Conservation (phyloP, 2,329 filamentous ascomycete species). For the Ascochyta koolunga region DNA sequence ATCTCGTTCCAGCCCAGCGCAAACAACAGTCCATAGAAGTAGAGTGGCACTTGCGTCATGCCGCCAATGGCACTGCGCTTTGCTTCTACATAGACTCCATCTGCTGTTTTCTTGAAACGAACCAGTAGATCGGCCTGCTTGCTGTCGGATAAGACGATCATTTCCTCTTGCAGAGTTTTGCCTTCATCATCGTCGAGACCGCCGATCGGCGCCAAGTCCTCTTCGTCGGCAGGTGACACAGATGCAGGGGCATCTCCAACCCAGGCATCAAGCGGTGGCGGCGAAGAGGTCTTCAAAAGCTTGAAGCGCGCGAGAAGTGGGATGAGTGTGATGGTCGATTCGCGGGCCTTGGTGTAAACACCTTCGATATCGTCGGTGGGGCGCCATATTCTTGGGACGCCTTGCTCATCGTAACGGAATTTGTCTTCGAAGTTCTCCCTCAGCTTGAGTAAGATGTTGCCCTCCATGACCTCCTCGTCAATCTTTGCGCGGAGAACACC, state of each 20-base stretch:
- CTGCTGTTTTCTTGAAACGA: slow-evolving; percentile 97
- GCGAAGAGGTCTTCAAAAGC: slow-evolving; percentile 72
- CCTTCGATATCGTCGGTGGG: slow-evolving; percentile 97
- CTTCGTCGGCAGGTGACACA: slow-evolving; percentile 82
- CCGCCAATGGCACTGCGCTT: slow-evolving; percentile 96
- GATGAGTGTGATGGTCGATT: slow-evolving; percentile 89
- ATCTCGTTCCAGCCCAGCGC: slow-evolving; percentile 99
- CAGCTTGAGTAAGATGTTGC: slow-evolving; percentile 92
- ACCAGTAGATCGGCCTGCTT: slow-evolving; percentile 92
- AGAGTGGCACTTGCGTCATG: slow-evolving; percentile 89
- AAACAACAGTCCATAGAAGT: slow-evolving; percentile 89
- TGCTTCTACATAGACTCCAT: slow-evolving; percentile 96
- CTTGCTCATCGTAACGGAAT: slow-evolving; percentile 95
- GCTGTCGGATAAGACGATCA: slow-evolving; percentile 87
- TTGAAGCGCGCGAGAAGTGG: slow-evolving; percentile 86
- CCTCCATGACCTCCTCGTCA: slow-evolving; percentile 97
- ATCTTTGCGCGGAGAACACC: slow-evolving; percentile 86
- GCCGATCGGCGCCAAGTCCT: slow-evolving; percentile 86
- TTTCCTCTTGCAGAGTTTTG: slow-evolving; percentile 94
- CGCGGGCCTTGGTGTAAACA: slow-evolving; percentile 87
- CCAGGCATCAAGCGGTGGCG: slow-evolving; percentile 84
- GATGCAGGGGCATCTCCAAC: slow-evolving; percentile 78
- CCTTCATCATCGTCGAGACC: slow-evolving; percentile 94
- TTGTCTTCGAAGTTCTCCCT: slow-evolving; percentile 99
- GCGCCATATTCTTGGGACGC: slow-evolving; percentile 95